Percentiles rank a stretch among this genome's conserved stretches.
These are phyloP conservation scores for Aspergillus hortae DNA, from an alignment of 2,329 filamentous ascomycete genomes.

Conservation along the genomic window DNA sequence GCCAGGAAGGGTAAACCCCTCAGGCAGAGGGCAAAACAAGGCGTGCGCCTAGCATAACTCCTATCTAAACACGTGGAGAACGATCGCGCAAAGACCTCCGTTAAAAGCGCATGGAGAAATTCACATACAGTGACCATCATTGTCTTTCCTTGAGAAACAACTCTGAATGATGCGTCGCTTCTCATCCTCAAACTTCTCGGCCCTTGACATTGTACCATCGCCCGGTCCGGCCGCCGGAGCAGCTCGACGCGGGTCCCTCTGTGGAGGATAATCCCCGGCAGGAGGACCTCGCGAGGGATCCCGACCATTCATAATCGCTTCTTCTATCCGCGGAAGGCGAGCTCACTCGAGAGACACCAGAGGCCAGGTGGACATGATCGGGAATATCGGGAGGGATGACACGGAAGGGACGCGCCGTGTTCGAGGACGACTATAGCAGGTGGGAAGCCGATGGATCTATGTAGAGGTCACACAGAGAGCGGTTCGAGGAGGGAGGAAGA, in stretches of 20 bases:
- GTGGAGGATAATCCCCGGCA: slow-evolving; percentile 24
- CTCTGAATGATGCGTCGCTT: slow-evolving; percentile 91
- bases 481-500: slow-evolving; percentile 1
- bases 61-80: neutral
- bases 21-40: no score
- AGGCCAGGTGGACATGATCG: slow-evolving; percentile 33
- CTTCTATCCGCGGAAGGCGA: slow-evolving; percentile 17
- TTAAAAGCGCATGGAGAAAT: slow-evolving; percentile 12
- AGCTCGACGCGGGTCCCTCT: slow-evolving; percentile 30
- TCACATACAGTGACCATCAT: slow-evolving; percentile 75
- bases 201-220: slow-evolving; percentile 44
- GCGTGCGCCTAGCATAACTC: neutral
- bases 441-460: neutral
- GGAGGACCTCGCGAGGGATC: slow-evolving; percentile 34
- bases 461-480: neutral
- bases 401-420: slow-evolving; percentile 11
- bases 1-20: no score
- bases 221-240: slow-evolving; percentile 23
- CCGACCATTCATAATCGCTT: slow-evolving; percentile 35
- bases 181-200: slow-evolving; percentile 94
- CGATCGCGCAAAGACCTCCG: slow-evolving; percentile 8
- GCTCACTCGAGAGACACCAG: slow-evolving; percentile 21
- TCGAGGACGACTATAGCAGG: neutral
- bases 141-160: slow-evolving; percentile 87
- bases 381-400: slow-evolving; percentile 15